A percentile compares a stretch with the other conserved stretches of the same genome.
Evolutionary conservation across 345 rosid genomes (phyloP).

Genomic region (Camelina sativa): DNA sequence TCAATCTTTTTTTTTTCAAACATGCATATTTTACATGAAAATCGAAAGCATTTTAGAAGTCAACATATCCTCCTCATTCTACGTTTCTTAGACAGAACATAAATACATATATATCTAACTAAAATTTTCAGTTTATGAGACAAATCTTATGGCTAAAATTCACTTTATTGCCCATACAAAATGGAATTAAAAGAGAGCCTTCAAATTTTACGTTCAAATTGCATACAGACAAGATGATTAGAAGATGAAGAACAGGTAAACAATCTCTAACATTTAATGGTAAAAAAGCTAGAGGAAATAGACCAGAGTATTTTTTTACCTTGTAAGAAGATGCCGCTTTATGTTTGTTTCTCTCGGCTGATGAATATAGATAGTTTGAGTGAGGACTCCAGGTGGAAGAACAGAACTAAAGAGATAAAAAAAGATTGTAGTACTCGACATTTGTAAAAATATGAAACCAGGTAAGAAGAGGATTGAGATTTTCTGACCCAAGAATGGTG

Average conservation of each 20-base stretch:
- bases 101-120: not conserved
- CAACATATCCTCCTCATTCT: not conserved
- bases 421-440: not conserved
- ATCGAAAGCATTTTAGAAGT: not conserved
- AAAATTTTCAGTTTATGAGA: not conserved
- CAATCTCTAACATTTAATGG: not conserved
- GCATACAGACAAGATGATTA: not conserved
- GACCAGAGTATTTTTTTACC: conserved; percentile 1
- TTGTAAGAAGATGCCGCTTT: not conserved
- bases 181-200: not conserved
- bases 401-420: not conserved
- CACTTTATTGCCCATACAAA: not conserved
- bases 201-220: not conserved
- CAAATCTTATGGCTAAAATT: not conserved
- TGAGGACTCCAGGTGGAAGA: not conserved
- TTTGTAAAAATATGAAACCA: not conserved
- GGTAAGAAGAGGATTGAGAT: not conserved
- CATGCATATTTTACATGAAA: not conserved
- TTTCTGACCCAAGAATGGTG: not conserved
- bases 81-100: not conserved
- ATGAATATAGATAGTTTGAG: not conserved
- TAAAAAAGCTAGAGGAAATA: not conserved
- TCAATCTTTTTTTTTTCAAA: not conserved
- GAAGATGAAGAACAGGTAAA: not conserved
- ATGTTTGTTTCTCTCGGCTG: conserved; percentile 1